Base-by-base conservation (phyloP, 2,329 filamentous ascomycete species). In the Amesomyces nigricolor region DNA sequence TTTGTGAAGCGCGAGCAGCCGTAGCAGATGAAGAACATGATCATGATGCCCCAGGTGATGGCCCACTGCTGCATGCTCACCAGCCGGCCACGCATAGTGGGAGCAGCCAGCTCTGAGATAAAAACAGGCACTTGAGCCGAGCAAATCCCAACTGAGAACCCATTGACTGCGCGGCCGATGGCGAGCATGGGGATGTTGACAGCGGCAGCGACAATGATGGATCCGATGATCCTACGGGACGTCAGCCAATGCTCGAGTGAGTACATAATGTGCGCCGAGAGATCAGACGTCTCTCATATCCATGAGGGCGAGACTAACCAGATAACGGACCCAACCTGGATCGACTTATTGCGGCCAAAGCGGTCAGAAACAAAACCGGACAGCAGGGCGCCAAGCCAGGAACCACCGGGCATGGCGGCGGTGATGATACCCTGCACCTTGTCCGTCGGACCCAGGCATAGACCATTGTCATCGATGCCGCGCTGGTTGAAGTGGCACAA, bases 51-150 rank as follows among this genome's bases (percentile, higher is more conserved):
- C 73, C 72, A 75, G 32, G 72, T 75, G 44, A 76, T 75, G 14
- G 72, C 71, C 69, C 70, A 74, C 60, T 76, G 74, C 62, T 77
- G 73, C 63, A 75, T 70, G 10, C 71, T 69, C 37, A 77, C 72
- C 32, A 76, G 67, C 10, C 71, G 71, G 29, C 74, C 74, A 38
- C 74, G 68, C 62, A 70, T 70, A 58, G 72, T 75, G 68, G 79
- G 63, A 67, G 73, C 75, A 0, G 75, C 79, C 22, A 87, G 67
- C 66, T 89, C 86, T 32, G 83, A 80, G 48, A 88, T 81, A 68
- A 88, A 88, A 56, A 87, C 84, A 0, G 84, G 85, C 1, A 87
- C 86, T 66, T 88, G 83, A 26, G 86, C 83, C 22, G 84, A 88
- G 68, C 81, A 85, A 66, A 89, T 88, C 61, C 86, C 87, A 57